A percentile compares a stretch with the other conserved stretches of the same genome.
These are phyloP conservation scores for Helicostylum pulchrum DNA, from an alignment of 192 early-diverging fungal species.

Conservation along the genomic window DNA sequence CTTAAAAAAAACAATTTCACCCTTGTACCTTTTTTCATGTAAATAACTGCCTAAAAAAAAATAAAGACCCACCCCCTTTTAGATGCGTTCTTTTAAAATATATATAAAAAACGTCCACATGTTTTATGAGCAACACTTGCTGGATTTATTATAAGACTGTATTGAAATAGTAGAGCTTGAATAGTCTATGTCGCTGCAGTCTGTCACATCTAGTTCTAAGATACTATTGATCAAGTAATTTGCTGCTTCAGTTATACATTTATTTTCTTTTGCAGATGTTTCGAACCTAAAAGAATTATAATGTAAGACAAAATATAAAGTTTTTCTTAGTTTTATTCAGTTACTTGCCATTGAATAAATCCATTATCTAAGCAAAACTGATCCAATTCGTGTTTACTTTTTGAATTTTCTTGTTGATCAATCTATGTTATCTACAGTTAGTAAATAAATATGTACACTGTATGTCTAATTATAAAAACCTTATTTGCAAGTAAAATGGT, in stretches of 20 bases:
- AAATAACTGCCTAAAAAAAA: neutral
- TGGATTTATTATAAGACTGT: neutral
- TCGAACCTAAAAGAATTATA: slow-evolving; percentile 38
- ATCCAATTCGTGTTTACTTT: slow-evolving; percentile 36
- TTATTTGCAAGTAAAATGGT: slow-evolving; percentile 56
- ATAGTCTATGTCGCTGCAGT: neutral
- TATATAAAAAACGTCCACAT: too few relatives aligned
- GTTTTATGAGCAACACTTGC: neutral
- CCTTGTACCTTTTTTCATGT: neutral
- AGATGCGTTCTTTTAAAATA: neutral
- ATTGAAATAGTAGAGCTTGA: neutral
- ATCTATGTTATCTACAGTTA: slow-evolving; percentile 1
- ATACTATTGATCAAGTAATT: neutral
- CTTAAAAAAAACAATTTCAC: neutral
- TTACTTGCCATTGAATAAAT: slow-evolving; percentile 45
- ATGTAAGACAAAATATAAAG: too few relatives aligned
- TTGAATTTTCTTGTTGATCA: neutral
- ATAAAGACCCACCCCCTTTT: neutral
- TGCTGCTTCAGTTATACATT: slow-evolving; percentile 51
- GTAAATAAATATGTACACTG: too few relatives aligned
- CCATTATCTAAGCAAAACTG: slow-evolving; percentile 47
- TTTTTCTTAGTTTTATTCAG: neutral
- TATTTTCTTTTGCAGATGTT: slow-evolving; percentile 58
- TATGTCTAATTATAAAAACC: slow-evolving; percentile 25
- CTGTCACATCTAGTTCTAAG: neutral